Conservation (phyloP, 768 basidiomycete genomes). For the Chiua virens region DNA sequence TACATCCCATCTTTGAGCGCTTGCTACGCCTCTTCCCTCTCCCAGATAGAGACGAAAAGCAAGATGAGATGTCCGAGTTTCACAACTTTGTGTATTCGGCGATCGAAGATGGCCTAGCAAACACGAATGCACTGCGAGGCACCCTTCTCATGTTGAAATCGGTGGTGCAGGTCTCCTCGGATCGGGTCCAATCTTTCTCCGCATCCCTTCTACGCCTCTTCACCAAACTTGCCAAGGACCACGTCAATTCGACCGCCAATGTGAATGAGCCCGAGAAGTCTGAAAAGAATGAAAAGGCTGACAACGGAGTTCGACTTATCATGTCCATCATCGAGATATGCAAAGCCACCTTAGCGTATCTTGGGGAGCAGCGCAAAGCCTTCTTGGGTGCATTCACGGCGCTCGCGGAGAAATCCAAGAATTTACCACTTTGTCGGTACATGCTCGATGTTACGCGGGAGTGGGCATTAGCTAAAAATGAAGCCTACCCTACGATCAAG, state of each 20-base stretch:
- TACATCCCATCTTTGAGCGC: slow-evolving; percentile 81
- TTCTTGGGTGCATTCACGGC: slow-evolving; percentile 75
- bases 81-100: slow-evolving; percentile 73
- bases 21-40: slow-evolving; percentile 76
- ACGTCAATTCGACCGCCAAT: slow-evolving; percentile 57
- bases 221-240: slow-evolving; percentile 84
- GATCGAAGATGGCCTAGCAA: slow-evolving; percentile 77
- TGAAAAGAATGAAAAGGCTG: too few relatives aligned
- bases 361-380: slow-evolving; percentile 84
- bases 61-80: slow-evolving; percentile 70
- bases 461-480: slow-evolving; percentile 87
- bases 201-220: slow-evolving; percentile 78
- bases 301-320: slow-evolving; percentile 61
- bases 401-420: slow-evolving; percentile 90
- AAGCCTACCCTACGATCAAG: slow-evolving; percentile 88
- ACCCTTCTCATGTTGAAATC: slow-evolving; percentile 86
- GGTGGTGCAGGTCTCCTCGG: slow-evolving; percentile 75
- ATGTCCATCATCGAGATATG: slow-evolving; percentile 86
- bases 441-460: slow-evolving; percentile 83
- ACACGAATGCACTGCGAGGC: slow-evolving; percentile 69
- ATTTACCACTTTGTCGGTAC: slow-evolving; percentile 71
- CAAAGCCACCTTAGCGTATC: slow-evolving; percentile 71
- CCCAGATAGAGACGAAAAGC: slow-evolving; percentile 75
- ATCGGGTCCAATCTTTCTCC: slow-evolving; percentile 81
- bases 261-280: slow-evolving; percentile 55